Base-by-base conservation (phyloP, 192 early-diverging fungal species). In the Coemansia sp. region DNA sequence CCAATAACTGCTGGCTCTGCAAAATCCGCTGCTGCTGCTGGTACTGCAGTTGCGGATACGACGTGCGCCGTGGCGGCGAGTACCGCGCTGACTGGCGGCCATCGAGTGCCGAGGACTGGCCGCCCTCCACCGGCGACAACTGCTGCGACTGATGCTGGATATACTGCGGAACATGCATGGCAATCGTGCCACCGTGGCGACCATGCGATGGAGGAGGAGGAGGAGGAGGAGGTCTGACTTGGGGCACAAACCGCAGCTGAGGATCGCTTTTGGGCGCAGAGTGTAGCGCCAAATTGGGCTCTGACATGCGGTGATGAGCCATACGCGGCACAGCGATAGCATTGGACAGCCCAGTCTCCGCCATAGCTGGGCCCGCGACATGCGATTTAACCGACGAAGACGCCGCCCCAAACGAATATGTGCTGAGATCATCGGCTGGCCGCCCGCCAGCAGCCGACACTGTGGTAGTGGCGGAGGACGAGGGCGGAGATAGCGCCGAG, bases 271-370 rank as follows among this genome's bases (percentile, higher is more conserved):
- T 51, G 10, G 11, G 20, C 47, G 25, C 29, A 1, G 31, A 17
- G 29, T 19, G 29, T 10, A 53, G 19, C 1, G 39, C 20, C 54
- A 79, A 22, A 24, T 67, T 79, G 24, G 77, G 71, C 54, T 79
- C 77, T 4, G 77, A 79, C 77, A 79, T 67, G n/a, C 77, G 71
- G 42, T 79, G 77, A 7, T 74, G 67, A n/a, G 62, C 47, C 29
- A 65, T n/a, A 3, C 65, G 66, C 36, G 73, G 73, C 45, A 43
- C 57, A 3, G 31, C 31, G 20, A 22, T 6, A 17, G 51, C 20
- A 8, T 56, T 4, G 4, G 38, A 27, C 38, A 42, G 12, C 20
- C 20, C 22, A 15, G n/a, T n/a, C n/a, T n/a, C n/a, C n/a, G n/a
- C n/a, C n/a, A n/a, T n/a, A n/a, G n/a, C n/a, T n/a, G n/a, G n/a